Evolutionary conservation across 257 asterid species (phyloP), one percentile per base, ranked within the genome.

Genomic region (Solanum piurae): DNA sequence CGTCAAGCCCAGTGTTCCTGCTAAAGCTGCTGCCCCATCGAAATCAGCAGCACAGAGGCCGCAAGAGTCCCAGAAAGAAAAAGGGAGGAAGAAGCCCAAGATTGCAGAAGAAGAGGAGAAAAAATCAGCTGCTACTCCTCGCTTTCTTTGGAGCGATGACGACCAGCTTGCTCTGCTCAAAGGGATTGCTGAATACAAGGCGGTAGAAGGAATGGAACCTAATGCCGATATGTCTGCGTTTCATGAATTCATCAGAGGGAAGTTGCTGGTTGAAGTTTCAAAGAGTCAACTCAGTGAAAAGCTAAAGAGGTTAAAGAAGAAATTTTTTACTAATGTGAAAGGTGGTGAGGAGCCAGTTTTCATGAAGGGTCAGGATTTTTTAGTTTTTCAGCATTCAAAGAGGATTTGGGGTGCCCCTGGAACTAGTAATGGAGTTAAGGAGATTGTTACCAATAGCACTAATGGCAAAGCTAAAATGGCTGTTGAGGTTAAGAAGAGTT

Each of bases 141-240:
- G 46, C 12, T 90, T 94, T 89, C 75, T 93, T 23, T 95, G 96
- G 95, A 89, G 91, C 71, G 89, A 90, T 16, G 94, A 89, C 68
- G 97, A 95, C 42, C 95, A 92, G 88, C 84, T 93, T 71, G 86
- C 87, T 16, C 34, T 94, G 21, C 88, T 95, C 52, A 90, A 84
- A 58, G 95, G 96, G 33, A 90, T 94, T 90, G 85, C 89, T 83
- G 91, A 94, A 9, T 93, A 89, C 86, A 91, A 84, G 87, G 82
- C 79, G 29, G 20, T 37, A n/a, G 88, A 90, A 69, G 95, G 94
- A 4, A 7, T 55, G 9, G 92, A 90, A 27, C 90, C 92, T 6
- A 74, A 86, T 52, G 60, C 87, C n/a, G 94, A 94, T 83, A 77
- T 88, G 79, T 87, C 73, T 68, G 95, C 88, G 23, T 90, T 95